Evolutionary conservation across 495 filamentous ascomycete genomes (phyloP).

Genomic region (Penicillium samsonianum): DNA sequence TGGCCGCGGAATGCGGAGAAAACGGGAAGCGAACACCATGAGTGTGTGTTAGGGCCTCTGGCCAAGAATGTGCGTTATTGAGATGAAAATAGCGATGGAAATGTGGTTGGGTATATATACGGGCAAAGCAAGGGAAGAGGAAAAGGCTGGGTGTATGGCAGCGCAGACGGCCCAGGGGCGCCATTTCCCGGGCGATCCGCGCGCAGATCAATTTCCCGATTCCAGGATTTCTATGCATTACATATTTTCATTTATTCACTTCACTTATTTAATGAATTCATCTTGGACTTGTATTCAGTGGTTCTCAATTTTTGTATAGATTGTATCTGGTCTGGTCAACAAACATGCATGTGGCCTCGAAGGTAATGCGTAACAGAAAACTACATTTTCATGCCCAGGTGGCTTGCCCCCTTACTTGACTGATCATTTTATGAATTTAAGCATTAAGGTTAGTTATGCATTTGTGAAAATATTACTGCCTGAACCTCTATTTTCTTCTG

Average conservation of each 20-base stretch:
- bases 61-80: conserved; percentile 13
- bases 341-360: not conserved
- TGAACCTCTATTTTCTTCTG: not conserved
- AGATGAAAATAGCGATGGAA: conserved; percentile 18
- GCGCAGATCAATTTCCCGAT: conserved; percentile 14
- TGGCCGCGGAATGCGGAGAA: conserved; percentile 60
- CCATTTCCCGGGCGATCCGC: conserved; percentile 33
- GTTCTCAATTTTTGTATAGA: not conserved
- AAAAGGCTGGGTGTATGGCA: conserved; percentile 29
- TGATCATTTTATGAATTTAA: conserved; percentile 1
- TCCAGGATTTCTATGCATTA: conserved; percentile 1
- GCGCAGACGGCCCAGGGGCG: conserved; percentile 27
- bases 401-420: conserved; percentile 1
- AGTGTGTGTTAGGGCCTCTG: conserved; percentile 15
- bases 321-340: not conserved
- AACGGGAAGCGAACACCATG: conserved; percentile 53
- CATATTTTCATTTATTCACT: no score
- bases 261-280: not conserved
- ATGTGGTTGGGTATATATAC: conserved; percentile 20
- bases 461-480: conserved; percentile 1
- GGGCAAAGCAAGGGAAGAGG: conserved; percentile 14
- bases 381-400: not conserved
- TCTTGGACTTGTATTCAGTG: not conserved
- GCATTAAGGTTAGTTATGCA: not conserved
- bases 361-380: not conserved